Conservation (phyloP, 2,329 filamentous ascomycete genomes). For the Cladobotryum mycophilum region DNA sequence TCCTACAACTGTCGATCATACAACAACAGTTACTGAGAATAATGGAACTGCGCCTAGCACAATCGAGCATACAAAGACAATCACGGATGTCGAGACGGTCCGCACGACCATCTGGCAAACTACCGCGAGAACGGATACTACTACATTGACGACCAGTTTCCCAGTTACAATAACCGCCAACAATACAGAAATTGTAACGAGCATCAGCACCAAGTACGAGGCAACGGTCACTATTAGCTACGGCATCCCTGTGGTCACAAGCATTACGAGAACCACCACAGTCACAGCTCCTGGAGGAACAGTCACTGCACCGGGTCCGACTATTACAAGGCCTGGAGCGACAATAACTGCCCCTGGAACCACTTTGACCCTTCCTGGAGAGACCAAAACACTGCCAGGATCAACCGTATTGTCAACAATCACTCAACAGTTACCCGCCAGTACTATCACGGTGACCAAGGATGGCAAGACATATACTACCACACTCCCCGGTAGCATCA, state of each 20-base stretch:
- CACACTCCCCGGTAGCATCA: constrained; percentile 17
- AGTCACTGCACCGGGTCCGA: constrained; percentile 9
- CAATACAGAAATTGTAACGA: constrained; percentile 12
- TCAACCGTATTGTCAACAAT: constrained; percentile 11
- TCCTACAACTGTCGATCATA: neutral
- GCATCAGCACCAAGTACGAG: constrained; percentile 9
- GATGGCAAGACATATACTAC: constrained; percentile 3
- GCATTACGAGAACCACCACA: constrained; percentile 9
- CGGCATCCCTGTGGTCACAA: constrained; percentile 14
- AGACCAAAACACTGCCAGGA: constrained; percentile 15
- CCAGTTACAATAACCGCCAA: constrained; percentile 15
- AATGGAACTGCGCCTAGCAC: constrained; percentile 1
- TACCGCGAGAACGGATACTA: constrained; percentile 13
- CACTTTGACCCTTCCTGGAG: constrained; percentile 19
- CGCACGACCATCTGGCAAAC: constrained; percentile 14
- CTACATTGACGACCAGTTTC: constrained; percentile 9
- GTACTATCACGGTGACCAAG: constrained; percentile 14
- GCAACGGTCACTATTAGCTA: constrained; percentile 12
- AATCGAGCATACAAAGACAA: constrained; percentile 4
- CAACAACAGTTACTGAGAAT: neutral
- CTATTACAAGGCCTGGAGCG: constrained; percentile 6
- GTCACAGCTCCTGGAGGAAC: constrained; percentile 6
- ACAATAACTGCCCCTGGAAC: constrained; percentile 21
- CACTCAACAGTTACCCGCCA: constrained; percentile 6
- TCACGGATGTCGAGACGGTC: neutral